Base-by-base conservation (phyloP, 768 basidiomycete species). In the Tylopilus plumbeoviolaceoides region DNA sequence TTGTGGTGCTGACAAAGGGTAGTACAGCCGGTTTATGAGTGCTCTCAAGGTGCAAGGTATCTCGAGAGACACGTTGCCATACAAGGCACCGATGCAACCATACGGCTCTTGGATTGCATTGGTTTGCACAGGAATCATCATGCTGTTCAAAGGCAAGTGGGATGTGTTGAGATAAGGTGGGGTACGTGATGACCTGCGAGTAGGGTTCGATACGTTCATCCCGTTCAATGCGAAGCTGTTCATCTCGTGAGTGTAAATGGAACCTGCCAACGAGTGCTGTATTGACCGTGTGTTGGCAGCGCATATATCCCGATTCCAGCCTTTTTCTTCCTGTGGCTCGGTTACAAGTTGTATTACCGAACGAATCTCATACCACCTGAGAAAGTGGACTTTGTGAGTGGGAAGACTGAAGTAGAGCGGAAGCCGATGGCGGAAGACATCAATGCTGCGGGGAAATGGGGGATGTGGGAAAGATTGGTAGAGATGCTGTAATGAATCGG, bases 91-190 rank as follows among this genome's bases (percentile, higher is more conserved):
- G 20, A 23, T 49, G 36, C 47, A 45, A 4, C 82, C 81, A 17
- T 82, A 72, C 64, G 83, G 83, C 10, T 77, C 77, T 40, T 84
- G 80, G 78, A 78, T 84, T 57, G 83, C 82, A 20, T 60, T 86
- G 12, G 63, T 77, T 35, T 67, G 75, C 17, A 82, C 81, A 4
- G 72, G 57, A 4, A 72, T 82, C 54, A 82, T 84, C 60, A 78
- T 78, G 5, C 23, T 23, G 5, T 23, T 23, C 23, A 23, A 23
- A 23, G 23, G 81, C 71, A 73, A 35, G 38, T 47, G 38, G 30
- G 35, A 30, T 1, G 27, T 7, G 39, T 6, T 30, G 30, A 30
- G 5, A 10, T 31, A 7, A 5, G 10, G 7, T 17, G 27, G n/a
- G 3, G 28, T 20, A 36, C 18, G 12, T 11, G 54, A 44, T 51